Evolutionary conservation across 441 rosid genomes (phyloP).

Genomic region (Dalechampia spathulata): DNA sequence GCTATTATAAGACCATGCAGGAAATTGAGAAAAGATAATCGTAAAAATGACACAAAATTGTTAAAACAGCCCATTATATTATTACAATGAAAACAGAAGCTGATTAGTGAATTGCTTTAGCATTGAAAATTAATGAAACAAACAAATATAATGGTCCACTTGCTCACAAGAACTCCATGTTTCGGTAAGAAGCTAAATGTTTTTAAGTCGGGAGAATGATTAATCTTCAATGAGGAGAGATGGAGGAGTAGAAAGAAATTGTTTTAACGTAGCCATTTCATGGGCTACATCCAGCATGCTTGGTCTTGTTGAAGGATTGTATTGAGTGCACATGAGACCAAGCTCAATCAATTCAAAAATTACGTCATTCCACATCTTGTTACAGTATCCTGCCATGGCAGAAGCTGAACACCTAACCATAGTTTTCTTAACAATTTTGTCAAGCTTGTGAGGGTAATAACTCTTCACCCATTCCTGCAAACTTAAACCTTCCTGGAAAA

Average conservation of each 20-base stretch:
- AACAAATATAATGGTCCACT: no score
- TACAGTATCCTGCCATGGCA: constrained; percentile 22
- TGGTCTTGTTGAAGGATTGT: constrained; percentile 68
- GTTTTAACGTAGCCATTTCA: constrained; percentile 69
- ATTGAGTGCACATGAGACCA: constrained; percentile 71
- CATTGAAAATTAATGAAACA: constrained; percentile 12
- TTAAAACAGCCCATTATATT: neutral
- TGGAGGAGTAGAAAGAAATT: constrained; percentile 41
- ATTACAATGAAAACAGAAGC: neutral
- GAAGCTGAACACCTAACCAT: constrained; percentile 31
- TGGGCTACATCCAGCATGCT: constrained; percentile 64
- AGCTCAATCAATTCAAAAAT: constrained; percentile 63
- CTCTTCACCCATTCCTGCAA: constrained; percentile 70
- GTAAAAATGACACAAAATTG: no score
- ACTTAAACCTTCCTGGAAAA: constrained; percentile 51
- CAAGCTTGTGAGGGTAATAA: constrained; percentile 53
- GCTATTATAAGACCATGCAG: no score
- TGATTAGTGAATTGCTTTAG: neutral
- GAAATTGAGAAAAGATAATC: no score
- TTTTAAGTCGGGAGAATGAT: constrained; percentile 9
- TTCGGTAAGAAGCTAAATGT: no score
- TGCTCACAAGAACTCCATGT: neutral
- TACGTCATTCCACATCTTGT: constrained; percentile 44
- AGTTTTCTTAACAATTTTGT: constrained; percentile 50
- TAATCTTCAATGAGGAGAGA: constrained; percentile 23